These are phyloP conservation scores for Pleurotus citrinopileatus DNA, from an alignment of 768 basidiomycete species.

Conservation along the genomic window DNA sequence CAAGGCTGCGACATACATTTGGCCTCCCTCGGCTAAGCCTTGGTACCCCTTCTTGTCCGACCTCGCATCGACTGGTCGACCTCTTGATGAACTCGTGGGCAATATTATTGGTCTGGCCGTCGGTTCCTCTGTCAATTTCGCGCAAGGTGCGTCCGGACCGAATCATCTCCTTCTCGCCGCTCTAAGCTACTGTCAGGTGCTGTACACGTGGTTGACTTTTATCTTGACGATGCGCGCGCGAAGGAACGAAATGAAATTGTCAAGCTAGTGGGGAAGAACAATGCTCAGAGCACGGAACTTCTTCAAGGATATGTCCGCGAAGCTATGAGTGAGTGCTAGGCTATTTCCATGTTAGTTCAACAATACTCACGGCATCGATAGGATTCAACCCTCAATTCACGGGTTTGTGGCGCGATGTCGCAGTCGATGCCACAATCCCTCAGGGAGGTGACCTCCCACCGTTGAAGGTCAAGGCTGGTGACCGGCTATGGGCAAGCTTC, in stretches of 20 bases:
- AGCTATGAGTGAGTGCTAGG: slow-evolving; percentile 41
- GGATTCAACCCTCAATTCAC: slow-evolving; percentile 38
- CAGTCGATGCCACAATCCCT: slow-evolving; percentile 29
- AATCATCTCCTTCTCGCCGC: neutral
- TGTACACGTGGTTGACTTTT: slow-evolving; percentile 52
- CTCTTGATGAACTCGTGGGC: slow-evolving; percentile 40
- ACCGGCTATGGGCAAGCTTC: slow-evolving; percentile 37
- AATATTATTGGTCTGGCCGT: slow-evolving; percentile 46
- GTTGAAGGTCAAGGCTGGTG: slow-evolving; percentile 35
- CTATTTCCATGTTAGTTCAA: neutral
- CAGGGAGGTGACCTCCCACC: slow-evolving; percentile 32
- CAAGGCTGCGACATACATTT: slow-evolving; percentile 22
- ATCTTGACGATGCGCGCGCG: slow-evolving; percentile 39
- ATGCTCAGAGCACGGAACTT: slow-evolving; percentile 28
- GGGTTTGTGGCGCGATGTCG: slow-evolving; percentile 38
- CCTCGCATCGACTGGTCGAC: slow-evolving; percentile 32
- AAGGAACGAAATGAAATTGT: slow-evolving; percentile 38
- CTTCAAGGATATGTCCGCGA: slow-evolving; percentile 52
- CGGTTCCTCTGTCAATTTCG: slow-evolving; percentile 42
- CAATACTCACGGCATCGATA: slow-evolving; percentile 11
- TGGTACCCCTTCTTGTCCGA: slow-evolving; percentile 36
- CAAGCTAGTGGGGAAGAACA: slow-evolving; percentile 28
- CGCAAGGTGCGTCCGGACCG: slow-evolving; percentile 33
- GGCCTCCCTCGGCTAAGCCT: slow-evolving; percentile 29
- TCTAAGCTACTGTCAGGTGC: slow-evolving; percentile 24